Conservation (phyloP, 2,329 filamentous ascomycete species). For the Cladorrhinum sp. region DNA sequence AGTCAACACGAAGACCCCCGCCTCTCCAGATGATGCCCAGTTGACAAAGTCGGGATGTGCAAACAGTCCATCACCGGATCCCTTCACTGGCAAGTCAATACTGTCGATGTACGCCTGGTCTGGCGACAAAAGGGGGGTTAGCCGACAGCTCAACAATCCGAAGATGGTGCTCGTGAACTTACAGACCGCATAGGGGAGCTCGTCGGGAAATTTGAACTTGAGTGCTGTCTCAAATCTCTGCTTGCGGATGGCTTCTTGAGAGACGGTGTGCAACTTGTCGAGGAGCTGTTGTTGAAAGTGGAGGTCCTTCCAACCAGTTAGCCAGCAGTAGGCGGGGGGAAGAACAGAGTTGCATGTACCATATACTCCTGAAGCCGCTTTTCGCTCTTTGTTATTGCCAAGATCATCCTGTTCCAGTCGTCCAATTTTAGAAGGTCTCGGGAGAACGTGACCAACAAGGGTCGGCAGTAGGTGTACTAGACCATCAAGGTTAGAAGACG, state of each 20-base stretch:
- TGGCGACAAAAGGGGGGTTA: too few relatives aligned
- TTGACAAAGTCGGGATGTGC: constrained; percentile 16
- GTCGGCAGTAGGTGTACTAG: constrained; percentile 20
- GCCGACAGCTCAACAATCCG: too few relatives aligned
- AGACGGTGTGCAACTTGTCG: constrained; percentile 21
- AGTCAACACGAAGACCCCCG: constrained; percentile 15
- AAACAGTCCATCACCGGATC: constrained; percentile 17
- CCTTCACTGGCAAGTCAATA: constrained; percentile 17
- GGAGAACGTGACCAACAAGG: constrained; percentile 11
- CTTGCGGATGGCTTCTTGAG: constrained; percentile 19
- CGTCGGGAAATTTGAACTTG: constrained; percentile 25
- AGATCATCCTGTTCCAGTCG: constrained; percentile 21
- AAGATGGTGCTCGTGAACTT: too few relatives aligned
- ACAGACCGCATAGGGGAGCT: constrained; percentile 20
- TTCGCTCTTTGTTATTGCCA: constrained; percentile 17
- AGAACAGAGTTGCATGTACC: too few relatives aligned
- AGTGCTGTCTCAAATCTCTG: constrained; percentile 15
- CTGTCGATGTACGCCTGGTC: constrained; percentile 23
- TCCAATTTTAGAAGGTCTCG: constrained; percentile 20
- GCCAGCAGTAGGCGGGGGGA: too few relatives aligned
- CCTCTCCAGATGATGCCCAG: constrained; percentile 11
- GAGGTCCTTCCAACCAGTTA: too few relatives aligned
- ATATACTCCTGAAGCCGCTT: constrained; percentile 19
- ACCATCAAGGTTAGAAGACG: too few relatives aligned
- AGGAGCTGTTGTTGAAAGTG: constrained; percentile 21